Conservation (phyloP, 352 stramenopile species). For the Phytophthora pini region DNA sequence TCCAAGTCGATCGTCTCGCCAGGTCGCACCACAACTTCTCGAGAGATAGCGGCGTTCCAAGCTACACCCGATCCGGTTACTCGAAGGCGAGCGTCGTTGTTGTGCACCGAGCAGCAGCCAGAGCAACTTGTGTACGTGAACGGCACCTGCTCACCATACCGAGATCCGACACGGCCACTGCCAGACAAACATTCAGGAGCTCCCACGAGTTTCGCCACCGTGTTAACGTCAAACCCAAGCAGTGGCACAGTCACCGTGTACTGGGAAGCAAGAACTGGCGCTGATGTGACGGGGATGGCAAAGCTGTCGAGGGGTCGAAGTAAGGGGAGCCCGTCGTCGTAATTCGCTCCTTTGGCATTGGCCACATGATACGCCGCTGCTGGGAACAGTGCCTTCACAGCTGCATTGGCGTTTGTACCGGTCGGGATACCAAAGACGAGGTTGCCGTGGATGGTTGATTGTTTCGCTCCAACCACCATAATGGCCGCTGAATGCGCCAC, state of each 20-base stretch:
- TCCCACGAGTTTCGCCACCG: conserved; percentile 73
- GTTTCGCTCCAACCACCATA: conserved; percentile 55
- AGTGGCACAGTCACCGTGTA: conserved; percentile 54
- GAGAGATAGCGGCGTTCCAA: conserved; percentile 44
- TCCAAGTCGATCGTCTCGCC: conserved; percentile 59
- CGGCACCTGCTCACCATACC: conserved; percentile 52
- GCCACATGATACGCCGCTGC: conserved; percentile 42
- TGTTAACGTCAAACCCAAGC: conserved; percentile 61
- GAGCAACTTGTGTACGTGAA: conserved; percentile 72
- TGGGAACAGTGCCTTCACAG: conserved; percentile 10
- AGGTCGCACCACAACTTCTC: conserved; percentile 49
- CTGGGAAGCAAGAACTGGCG: conserved; percentile 32
- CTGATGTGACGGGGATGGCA: conserved; percentile 41
- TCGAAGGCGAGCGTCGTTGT: conserved; percentile 57
- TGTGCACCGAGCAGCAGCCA: conserved; percentile 68
- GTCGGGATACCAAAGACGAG: conserved; percentile 60
- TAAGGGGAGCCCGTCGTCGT: conserved; percentile 31
- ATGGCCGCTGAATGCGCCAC: conserved; percentile 60
- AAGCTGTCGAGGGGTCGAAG: conserved; percentile 40
- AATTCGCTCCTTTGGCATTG: conserved; percentile 54
- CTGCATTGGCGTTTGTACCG: conserved; percentile 6
- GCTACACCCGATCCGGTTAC: conserved; percentile 37
- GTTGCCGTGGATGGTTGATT: conserved; percentile 62
- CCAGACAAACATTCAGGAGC: conserved; percentile 64
- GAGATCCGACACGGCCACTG: conserved; percentile 52